Evolutionary conservation across 169 alveolate species (phyloP).

Genomic region (Eimeria tenella): DNA sequence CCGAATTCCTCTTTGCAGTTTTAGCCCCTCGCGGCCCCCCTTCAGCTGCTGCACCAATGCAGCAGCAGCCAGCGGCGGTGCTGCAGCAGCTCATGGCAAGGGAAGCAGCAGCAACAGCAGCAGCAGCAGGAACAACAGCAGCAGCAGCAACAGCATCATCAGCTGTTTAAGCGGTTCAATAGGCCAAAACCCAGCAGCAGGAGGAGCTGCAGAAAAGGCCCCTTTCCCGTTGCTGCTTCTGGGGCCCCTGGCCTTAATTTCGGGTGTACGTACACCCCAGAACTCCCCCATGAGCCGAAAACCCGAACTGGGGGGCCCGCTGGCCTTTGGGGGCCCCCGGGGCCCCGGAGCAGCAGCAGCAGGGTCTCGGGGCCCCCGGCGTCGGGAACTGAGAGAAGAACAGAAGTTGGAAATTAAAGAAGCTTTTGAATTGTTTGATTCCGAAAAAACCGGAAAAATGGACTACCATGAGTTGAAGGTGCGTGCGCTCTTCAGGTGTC

Average conservation of each 20-base stretch:
- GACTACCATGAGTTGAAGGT: conserved; percentile 98
- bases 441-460: conserved; percentile 97
- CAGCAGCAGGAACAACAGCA: too few relatives aligned
- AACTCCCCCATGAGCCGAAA: neutral
- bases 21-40: neutral
- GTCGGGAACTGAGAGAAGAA: conserved; percentile 93
- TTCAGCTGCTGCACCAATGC: neutral
- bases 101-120: too few relatives aligned
- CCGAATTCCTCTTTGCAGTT: too few relatives aligned
- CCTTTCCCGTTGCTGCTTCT: too few relatives aligned
- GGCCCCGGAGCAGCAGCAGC: conserved; percentile 12
- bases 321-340: conserved; percentile 45
- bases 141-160: too few relatives aligned
- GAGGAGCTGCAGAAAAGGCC: too few relatives aligned
- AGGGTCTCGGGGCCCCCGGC: conserved; percentile 41
- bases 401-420: conserved; percentile 98
- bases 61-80: neutral
- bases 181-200: too few relatives aligned
- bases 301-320: conserved; percentile 22
- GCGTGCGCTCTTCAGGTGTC: neutral
- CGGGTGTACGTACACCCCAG: too few relatives aligned
- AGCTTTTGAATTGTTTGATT: conserved; percentile 99
- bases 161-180: too few relatives aligned
- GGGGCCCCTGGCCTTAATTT: too few relatives aligned
- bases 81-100: too few relatives aligned